Evolutionary conservation across 108 stramenopile species (phyloP), one percentile per base, ranked within the genome.

Genomic region (Stephanodiscus triporus): DNA sequence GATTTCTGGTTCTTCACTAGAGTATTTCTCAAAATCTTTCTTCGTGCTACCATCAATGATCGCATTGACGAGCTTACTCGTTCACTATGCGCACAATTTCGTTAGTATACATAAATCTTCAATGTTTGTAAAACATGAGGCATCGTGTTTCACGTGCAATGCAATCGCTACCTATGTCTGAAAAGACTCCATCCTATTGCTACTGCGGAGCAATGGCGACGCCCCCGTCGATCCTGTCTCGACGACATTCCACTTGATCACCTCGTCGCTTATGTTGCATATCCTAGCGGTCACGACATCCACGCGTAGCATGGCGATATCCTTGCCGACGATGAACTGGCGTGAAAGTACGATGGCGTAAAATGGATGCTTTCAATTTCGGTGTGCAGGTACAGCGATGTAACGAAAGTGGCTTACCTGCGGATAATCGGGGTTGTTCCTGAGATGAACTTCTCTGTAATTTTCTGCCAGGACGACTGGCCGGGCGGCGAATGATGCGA

Each of bases 371-470:
- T 6, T 19, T 16, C n/a, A n/a, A n/a, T n/a, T n/a, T n/a, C n/a
- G n/a, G n/a, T n/a, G n/a, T n/a, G n/a, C n/a, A n/a, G n/a, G n/a
- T n/a, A 43, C 6, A 27, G 7, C 40, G 9, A 47, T 42, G 0
- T 34, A 34, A 2, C 4, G 24, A 26, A 61, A 34, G 56, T 34
- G 36, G n/a, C 80, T 59, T 48, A 77, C 80, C 80, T 82, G 88
- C 11, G 88, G 88, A 76, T 88, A 88, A 22, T 86, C 83, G 11
- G 88, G 88, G 66, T 88, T 88, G 65, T 84, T 80, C 23, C 66
- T 60, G 22, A 88, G 66, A 58, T 88, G 88, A 32, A 69, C 70
- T 13, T 30, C 38, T 57, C 88, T 61, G 60, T 86, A 86, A 24
- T 56, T 27, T 37, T 85, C 85, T 2, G 84, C 84, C 22, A 80